Percentiles rank a stretch among this genome's conserved stretches.
Conservation (phyloP, 2,329 filamentous ascomycete species). For the Cadophora malorum region DNA sequence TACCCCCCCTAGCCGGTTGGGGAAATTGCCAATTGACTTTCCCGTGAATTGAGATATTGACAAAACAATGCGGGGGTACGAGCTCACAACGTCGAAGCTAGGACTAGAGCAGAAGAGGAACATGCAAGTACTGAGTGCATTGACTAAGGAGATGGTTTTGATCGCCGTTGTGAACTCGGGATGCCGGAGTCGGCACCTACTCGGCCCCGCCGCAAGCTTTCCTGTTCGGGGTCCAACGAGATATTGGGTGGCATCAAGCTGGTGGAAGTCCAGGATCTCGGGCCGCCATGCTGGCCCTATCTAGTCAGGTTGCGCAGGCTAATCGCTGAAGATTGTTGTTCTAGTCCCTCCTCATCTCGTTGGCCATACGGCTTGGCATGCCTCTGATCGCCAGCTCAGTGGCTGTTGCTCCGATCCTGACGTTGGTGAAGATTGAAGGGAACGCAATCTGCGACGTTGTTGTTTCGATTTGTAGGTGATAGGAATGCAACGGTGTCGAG, state of each 20-base stretch:
- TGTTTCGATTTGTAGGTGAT: background rate
- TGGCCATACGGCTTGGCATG: background rate
- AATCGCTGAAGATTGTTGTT: background rate
- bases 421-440: background rate
- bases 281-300: background rate
- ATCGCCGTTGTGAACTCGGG: background rate
- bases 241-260: background rate
- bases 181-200: background rate
- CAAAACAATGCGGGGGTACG: background rate
- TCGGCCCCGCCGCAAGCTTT: background rate
- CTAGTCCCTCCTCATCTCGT: background rate
- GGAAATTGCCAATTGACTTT: background rate
- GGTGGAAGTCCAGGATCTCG: background rate
- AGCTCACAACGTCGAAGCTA: background rate
- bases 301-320: background rate
- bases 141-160: background rate
- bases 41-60: background rate
- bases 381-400: background rate
- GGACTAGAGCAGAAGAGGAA: background rate
- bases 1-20: background rate
- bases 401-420: background rate
- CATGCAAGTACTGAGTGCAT: background rate
- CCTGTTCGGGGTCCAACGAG: background rate
- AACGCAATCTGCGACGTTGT: background rate
- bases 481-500: background rate